Percentiles rank a stretch among this genome's conserved stretches.
Evolutionary conservation across 495 filamentous ascomycete species (phyloP).

Genomic region (Emericellopsis terricola): DNA sequence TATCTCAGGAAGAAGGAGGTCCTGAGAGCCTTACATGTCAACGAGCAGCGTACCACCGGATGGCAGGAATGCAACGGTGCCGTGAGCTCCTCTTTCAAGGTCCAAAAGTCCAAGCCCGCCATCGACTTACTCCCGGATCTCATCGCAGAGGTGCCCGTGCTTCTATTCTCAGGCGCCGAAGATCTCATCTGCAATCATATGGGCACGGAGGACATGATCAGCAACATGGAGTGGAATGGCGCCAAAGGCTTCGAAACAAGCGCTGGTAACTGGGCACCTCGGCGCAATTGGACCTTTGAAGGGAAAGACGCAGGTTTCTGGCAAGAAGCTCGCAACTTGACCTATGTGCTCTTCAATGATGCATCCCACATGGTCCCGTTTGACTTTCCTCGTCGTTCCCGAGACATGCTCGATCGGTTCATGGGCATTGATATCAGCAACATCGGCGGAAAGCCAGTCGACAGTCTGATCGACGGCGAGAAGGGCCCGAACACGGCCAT

Average conservation of each 20-base stretch:
- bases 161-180: conserved; percentile 85
- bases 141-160: conserved; percentile 51
- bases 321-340: conserved; percentile 85
- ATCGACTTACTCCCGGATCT: conserved; percentile 60
- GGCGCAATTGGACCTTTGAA: conserved; percentile 89
- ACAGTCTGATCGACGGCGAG: conserved; percentile 80
- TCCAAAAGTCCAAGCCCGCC: conserved; percentile 49
- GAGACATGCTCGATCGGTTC: conserved; percentile 96
- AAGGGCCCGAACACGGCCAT: conserved; percentile 74
- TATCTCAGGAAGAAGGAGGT: conserved; percentile 80
- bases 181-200: conserved; percentile 96
- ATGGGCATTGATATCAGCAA: conserved; percentile 82
- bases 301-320: conserved; percentile 79
- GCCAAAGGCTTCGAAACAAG: conserved; percentile 80
- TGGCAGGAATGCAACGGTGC: conserved; percentile 81
- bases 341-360: conserved; percentile 92
- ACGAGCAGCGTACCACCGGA: conserved; percentile 58
- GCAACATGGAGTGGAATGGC: conserved; percentile 81
- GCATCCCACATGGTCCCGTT: conserved; percentile 95
- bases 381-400: conserved; percentile 67
- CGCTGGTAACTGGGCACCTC: conserved; percentile 79
- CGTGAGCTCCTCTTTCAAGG: conserved; percentile 52
- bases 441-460: conserved; percentile 72
- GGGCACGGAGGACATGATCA: conserved; percentile 80
- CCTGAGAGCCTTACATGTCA: conserved; percentile 60